Conservation (phyloP, 2,329 filamentous ascomycete species). For the Exophiala sideris region DNA sequence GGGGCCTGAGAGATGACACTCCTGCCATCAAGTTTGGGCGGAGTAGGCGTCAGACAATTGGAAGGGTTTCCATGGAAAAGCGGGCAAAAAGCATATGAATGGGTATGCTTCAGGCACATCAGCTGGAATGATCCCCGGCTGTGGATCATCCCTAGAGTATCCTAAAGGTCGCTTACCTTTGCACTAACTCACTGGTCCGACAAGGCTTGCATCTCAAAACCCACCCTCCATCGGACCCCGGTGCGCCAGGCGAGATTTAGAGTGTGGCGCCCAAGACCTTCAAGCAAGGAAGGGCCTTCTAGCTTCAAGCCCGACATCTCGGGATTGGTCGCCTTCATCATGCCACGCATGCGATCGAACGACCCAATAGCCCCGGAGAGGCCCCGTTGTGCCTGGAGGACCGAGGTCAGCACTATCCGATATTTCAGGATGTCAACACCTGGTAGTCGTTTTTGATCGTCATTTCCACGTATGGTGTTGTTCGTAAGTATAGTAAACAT, state of each 20-base stretch:
- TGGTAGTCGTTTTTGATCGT: too few relatives aligned
- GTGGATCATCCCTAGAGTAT: constrained; percentile 7
- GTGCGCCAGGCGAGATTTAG: constrained; percentile 26
- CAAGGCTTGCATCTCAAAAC: constrained; percentile 18
- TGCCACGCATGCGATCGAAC: constrained; percentile 1
- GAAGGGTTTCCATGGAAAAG: constrained; percentile 9
- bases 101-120: constrained; percentile 3
- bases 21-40: background rate
- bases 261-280: constrained; percentile 20
- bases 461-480: too few relatives aligned
- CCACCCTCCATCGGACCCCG: constrained; percentile 18
- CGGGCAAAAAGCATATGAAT: constrained; percentile 14
- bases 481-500: too few relatives aligned
- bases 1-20: constrained; percentile 16
- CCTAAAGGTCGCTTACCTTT: constrained; percentile 12
- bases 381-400: background rate
- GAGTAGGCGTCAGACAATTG: background rate
- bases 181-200: constrained; percentile 23
- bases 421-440: too few relatives aligned
- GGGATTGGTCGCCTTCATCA: constrained; percentile 12
- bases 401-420: background rate
- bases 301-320: background rate
- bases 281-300: background rate
- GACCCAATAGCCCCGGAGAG: background rate
- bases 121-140: constrained; percentile 5